phyloP scores from a whole-genome alignment of 768 basidiomycete species.

The Pleurotus cornucopiae region DNA sequence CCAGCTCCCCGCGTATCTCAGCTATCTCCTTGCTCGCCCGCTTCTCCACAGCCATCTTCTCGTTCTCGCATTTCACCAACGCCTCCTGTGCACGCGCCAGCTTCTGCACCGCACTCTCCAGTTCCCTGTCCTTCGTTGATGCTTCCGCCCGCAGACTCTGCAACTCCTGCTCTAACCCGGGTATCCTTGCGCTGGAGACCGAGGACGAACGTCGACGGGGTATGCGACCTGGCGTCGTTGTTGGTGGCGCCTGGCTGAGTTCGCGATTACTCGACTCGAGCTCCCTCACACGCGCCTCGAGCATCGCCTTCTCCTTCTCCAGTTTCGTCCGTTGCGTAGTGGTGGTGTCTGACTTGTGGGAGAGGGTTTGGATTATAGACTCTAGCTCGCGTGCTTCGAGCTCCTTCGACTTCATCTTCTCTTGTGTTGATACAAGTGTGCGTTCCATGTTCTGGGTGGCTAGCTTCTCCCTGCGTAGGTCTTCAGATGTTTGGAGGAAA shows the following conservation, averaged over 20 bases:
- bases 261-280: constrained; percentile 43
- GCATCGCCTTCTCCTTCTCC: constrained; percentile 51
- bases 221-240: constrained; percentile 21
- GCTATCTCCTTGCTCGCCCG: constrained; percentile 37
- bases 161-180: constrained; percentile 54
- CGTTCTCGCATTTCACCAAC: constrained; percentile 52
- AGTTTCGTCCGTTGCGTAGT: constrained; percentile 38
- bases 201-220: constrained; percentile 58
- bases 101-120: constrained; percentile 41
- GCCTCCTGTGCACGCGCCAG: constrained; percentile 44
- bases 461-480: constrained; percentile 52
- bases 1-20: constrained; percentile 38
- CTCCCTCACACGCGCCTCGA: constrained; percentile 57
- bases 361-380: constrained; percentile 48
- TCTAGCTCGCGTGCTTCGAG: constrained; percentile 51
- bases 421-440: constrained; percentile 42
- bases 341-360: constrained; percentile 46
- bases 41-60: constrained; percentile 51
- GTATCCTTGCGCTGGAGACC: constrained; percentile 44
- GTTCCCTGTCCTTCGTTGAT: constrained; percentile 38
- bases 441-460: constrained; percentile 47
- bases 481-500: constrained; percentile 44
- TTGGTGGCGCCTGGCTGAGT: constrained; percentile 23
- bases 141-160: constrained; percentile 39
- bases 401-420: constrained; percentile 47